A percentile compares a stretch with the other conserved stretches of the same genome.
These are phyloP conservation scores for Mycena rebaudengoi DNA, from an alignment of 768 basidiomycete genomes.

Conservation along the genomic window DNA sequence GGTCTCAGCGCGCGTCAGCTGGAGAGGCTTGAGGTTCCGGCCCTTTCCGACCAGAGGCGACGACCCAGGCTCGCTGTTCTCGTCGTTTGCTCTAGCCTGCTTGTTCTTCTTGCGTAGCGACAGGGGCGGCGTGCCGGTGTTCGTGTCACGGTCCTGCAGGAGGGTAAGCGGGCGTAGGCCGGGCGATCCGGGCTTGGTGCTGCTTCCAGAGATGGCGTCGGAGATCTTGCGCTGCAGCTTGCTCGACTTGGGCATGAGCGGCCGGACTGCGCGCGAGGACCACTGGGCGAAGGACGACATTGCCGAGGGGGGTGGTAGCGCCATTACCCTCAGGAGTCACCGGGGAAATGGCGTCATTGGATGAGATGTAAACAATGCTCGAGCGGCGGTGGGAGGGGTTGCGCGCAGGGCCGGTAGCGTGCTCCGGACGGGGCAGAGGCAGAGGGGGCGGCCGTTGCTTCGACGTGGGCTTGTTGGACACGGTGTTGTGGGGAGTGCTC, in stretches of 20 bases:
- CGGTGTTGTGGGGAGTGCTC: slow-evolving; percentile 69
- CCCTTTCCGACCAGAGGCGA: slow-evolving; percentile 42
- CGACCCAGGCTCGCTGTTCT: slow-evolving; percentile 41
- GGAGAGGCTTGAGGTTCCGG: slow-evolving; percentile 67
- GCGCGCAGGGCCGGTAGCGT: slow-evolving; percentile 22
- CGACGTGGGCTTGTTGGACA: slow-evolving; percentile 43
- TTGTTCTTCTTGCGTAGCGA: slow-evolving; percentile 63
- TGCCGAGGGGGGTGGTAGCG: slow-evolving; percentile 39
- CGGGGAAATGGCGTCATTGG: slow-evolving; percentile 50
- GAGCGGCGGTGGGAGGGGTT: slow-evolving; percentile 50
- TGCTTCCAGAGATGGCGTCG: slow-evolving; percentile 34
- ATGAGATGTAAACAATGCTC: slow-evolving; percentile 72
- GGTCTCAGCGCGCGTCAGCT: slow-evolving; percentile 69
- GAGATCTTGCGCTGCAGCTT: slow-evolving; percentile 56
- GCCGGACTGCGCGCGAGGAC: slow-evolving; percentile 59
- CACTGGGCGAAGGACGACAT: slow-evolving; percentile 53
- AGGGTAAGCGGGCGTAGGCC: slow-evolving; percentile 71
- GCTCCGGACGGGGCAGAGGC: slow-evolving; percentile 41
- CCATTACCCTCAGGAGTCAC: slow-evolving; percentile 26
- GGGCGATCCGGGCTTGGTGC: slow-evolving; percentile 48
- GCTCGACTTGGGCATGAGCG: slow-evolving; percentile 61
- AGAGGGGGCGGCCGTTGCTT: slow-evolving; percentile 43
- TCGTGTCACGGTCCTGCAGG: slow-evolving; percentile 64
- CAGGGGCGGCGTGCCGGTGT: slow-evolving; percentile 62
- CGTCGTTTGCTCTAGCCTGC: slow-evolving; percentile 47